A percentile compares a stretch with the other conserved stretches of the same genome.
These are phyloP conservation scores for Phallus indusiatus DNA, from an alignment of 768 basidiomycete species.

Conservation along the genomic window DNA sequence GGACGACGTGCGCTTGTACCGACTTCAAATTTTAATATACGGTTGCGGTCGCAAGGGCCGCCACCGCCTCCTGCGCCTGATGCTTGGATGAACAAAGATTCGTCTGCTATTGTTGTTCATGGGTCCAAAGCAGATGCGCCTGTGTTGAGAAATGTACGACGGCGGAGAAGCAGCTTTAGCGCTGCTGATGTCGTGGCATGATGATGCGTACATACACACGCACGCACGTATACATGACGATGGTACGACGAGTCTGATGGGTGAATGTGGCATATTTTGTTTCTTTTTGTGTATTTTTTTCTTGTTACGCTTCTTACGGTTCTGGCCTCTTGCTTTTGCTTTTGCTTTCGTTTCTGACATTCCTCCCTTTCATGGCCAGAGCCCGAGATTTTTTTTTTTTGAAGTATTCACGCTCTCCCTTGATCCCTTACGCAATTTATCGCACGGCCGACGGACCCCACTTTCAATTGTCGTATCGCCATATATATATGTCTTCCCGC, in stretches of 20 bases:
- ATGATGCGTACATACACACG: conserved; percentile 15
- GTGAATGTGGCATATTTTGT: background rate
- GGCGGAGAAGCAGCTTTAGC: conserved; percentile 82
- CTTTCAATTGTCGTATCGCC: no score
- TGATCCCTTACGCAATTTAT: background rate
- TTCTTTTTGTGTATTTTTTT: background rate
- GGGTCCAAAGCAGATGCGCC: conserved; percentile 67
- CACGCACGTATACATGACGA: background rate
- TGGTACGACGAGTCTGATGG: background rate
- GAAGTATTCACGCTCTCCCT: background rate
- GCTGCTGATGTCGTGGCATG: conserved; percentile 76
- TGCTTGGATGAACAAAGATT: conserved; percentile 65
- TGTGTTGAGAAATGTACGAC: conserved; percentile 59
- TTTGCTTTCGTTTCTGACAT: background rate
- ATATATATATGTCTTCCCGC: background rate
- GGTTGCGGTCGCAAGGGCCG: conserved; percentile 5
- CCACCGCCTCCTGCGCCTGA: conserved; percentile 33
- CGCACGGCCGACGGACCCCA: background rate
- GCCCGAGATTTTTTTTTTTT: background rate
- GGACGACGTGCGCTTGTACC: conserved; percentile 35
- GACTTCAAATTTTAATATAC: background rate
- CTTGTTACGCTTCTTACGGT: background rate
- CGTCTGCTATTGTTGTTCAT: conserved; percentile 59
- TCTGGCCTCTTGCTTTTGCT: background rate
- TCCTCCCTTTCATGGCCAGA: background rate